Evolutionary conservation across 108 stramenopile genomes (phyloP).

Genomic region (Epithemia pelagica): DNA sequence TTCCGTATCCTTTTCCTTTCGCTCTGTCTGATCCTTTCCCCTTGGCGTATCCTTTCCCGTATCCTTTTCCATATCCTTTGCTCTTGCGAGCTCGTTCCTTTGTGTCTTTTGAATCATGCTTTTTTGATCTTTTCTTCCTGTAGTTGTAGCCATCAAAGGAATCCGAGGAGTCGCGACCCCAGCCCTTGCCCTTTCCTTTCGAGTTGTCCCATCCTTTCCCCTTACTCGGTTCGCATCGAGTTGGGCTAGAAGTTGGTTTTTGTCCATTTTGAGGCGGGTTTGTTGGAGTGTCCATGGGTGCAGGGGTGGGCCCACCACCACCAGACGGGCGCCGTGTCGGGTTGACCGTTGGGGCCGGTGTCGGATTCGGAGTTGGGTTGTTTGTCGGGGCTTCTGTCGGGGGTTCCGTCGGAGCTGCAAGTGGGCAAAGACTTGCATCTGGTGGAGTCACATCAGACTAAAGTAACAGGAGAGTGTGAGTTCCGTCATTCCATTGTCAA

Average conservation of each 20-base stretch:
- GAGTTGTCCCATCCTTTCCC: neutral
- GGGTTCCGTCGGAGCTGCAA: constrained; percentile 3
- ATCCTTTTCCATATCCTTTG: neutral
- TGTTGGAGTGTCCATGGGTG: too few relatives aligned
- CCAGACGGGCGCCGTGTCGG: neutral
- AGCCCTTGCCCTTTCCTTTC: neutral
- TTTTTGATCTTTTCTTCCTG: neutral
- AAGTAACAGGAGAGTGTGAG: constrained; percentile 9
- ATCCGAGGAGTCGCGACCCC: neutral
- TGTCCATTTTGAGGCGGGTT: too few relatives aligned
- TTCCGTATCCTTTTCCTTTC: neutral
- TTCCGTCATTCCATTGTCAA: neutral
- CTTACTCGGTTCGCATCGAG: neutral
- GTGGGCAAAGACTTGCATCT: constrained; percentile 9
- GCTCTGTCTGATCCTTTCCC: neutral
- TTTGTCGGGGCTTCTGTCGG: constrained; percentile 9
- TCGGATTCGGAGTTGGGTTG: neutral
- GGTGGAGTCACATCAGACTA: constrained; percentile 5
- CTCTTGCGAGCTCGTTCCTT: too few relatives aligned
- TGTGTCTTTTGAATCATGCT: neutral
- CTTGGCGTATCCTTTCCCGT: neutral
- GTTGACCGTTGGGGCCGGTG: neutral
- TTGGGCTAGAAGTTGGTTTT: neutral
- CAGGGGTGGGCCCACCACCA: too few relatives aligned
- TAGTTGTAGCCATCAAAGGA: neutral